Base-by-base conservation (phyloP, 2,329 filamentous ascomycete genomes). In the Fusarium brachygibbosum region DNA sequence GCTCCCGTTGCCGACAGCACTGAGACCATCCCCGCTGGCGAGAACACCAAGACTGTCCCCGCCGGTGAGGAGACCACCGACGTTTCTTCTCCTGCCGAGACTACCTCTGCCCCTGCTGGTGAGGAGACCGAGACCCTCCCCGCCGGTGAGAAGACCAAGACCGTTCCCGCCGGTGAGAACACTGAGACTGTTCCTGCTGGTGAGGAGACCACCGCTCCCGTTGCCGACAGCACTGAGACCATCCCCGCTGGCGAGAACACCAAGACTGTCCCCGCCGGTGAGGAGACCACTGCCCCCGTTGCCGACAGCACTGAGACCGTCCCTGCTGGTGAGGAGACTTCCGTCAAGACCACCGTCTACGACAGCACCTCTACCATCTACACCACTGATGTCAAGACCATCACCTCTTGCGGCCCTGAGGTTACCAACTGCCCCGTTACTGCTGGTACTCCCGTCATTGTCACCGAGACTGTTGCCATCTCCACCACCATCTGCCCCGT, bases 401-500 rank as follows among this genome's bases (percentile, higher is more conserved):
- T 87, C 76, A 86, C 82, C 61, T 83, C 80, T 74, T 85, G 84
- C 69, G 82, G 76, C n/a, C 68, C 80, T 31, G 79, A 79, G 53
- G 76, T 84, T 48, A 80, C 82, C 38, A 78, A 86, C 79, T 89
- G 86, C 82, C 86, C 86, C 31, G 83, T 81, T 58, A 76, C 79
- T 46, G 74, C 80, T 31, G 72, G 77, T 55, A 83, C 82, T 14
- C 81, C 83, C 45, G 82, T 79, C 1, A 75, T 87, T 31, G 79
- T 85, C 55, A 87, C 86, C 4, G 82, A 86, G 60, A 87, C 85
- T 9, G 76, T 90, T 62, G 79, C 87, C 46, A 73, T 88, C 49
- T 86, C 84, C 51, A 90, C 88, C 67, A 90, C 88, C 40, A 76
- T 89, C 75, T 89, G 87, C 83, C 87, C 86, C 23, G 85, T 88